Percentiles rank a stretch among this genome's conserved stretches.
Evolutionary conservation across 2,329 filamentous ascomycete genomes (phyloP).

Genomic region (Geosmithia putterillii): DNA sequence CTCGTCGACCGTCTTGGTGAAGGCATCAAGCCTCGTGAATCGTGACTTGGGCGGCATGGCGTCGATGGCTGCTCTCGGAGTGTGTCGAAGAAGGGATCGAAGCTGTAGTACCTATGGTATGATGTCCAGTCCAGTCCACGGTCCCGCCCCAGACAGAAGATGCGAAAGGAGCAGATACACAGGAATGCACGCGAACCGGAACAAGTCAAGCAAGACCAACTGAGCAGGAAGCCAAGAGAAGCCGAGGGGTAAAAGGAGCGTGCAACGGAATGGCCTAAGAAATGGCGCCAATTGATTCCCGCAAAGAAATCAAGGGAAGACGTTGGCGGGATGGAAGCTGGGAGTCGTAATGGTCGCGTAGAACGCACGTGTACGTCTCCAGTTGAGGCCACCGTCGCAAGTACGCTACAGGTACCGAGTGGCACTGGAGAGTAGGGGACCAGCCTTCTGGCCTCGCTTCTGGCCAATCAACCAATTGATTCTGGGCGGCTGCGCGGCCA

Average conservation of each 20-base stretch:
- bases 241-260: background rate
- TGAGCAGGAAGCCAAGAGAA: background rate
- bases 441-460: background rate
- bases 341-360: slow-evolving; percentile 1
- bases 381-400: slow-evolving; percentile 24
- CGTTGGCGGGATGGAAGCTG: background rate
- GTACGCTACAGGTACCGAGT: slow-evolving; percentile 5
- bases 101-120: no score
- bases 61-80: background rate
- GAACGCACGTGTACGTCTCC: background rate
- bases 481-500: background rate
- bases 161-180: background rate
- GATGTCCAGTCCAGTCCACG: background rate
- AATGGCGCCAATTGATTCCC: slow-evolving; percentile 1
- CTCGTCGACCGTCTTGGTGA: slow-evolving; percentile 98
- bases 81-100: slow-evolving; percentile 2
- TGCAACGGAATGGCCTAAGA: background rate
- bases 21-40: slow-evolving; percentile 94
- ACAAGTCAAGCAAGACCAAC: background rate
- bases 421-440: background rate
- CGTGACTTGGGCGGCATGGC: slow-evolving; percentile 81
- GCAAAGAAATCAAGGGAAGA: slow-evolving; percentile 1
- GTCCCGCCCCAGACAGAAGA: background rate
- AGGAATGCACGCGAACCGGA: background rate
- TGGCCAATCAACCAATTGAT: background rate